phyloP scores from a whole-genome alignment of 768 basidiomycete genomes.

The Naganishia vaughanmartiniae region DNA sequence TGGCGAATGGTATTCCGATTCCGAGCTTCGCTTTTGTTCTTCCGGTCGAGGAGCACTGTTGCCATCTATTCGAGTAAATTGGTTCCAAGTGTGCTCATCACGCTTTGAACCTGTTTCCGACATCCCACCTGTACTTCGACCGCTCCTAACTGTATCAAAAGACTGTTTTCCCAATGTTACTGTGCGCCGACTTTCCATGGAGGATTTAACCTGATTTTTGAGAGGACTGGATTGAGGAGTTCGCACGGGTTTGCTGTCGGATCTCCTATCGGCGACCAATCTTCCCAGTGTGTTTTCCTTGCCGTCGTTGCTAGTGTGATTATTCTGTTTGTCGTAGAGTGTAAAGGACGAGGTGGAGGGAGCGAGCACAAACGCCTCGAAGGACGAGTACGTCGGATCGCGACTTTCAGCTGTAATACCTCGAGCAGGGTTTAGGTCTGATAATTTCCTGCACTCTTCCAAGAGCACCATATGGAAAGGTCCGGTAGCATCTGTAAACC shows the following conservation, averaged over 20 bases:
- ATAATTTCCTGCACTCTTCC: neutral
- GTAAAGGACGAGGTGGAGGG: conserved; percentile 13
- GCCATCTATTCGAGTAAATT: neutral
- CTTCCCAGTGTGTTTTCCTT: neutral
- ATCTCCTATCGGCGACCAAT: neutral
- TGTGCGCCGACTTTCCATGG: neutral
- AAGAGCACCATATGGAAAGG: conserved; percentile 7
- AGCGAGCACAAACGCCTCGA: conserved; percentile 20
- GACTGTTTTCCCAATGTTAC: neutral
- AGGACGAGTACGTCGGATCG: conserved; percentile 14
- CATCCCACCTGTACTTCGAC: neutral
- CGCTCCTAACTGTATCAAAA: conserved; percentile 9
- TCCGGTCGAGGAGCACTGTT: neutral
- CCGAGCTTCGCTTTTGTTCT: neutral
- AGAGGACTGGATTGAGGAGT: conserved; percentile 6
- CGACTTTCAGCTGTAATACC: conserved; percentile 6
- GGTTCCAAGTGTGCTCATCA: neutral
- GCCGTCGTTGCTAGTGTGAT: neutral
- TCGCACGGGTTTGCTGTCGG: neutral
- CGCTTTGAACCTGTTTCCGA: conserved; percentile 4
- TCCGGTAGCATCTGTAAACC: conserved; percentile 11
- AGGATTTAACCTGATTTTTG: conserved; percentile 11
- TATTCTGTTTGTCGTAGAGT: conserved; percentile 10
- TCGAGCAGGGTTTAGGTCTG: neutral
- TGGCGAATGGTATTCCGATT: neutral